phyloP scores from a whole-genome alignment of 1,284 basidiomycete genomes.

The Cryptococcus amylolentus region DNA sequence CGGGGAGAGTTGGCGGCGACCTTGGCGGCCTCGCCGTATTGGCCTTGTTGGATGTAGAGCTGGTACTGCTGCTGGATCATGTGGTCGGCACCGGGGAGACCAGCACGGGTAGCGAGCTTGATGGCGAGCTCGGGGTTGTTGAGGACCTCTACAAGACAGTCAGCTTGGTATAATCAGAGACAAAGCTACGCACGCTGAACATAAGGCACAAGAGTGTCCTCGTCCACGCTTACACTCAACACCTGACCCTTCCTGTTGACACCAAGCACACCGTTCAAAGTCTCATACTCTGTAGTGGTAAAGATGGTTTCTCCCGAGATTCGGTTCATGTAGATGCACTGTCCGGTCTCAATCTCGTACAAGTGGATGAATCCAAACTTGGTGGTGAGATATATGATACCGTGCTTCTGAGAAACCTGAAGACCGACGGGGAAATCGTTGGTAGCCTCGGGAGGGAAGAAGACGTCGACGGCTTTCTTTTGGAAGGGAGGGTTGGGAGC shows the following conservation, averaged over 20 bases:
- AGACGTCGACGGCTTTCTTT: slow-evolving; percentile 99
- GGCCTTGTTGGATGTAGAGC: slow-evolving; percentile 81
- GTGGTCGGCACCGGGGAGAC: slow-evolving; percentile 96
- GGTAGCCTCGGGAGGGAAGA: slow-evolving; percentile 96
- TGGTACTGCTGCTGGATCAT: slow-evolving; percentile 96
- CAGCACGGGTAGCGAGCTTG: slow-evolving; percentile 95
- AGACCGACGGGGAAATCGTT: slow-evolving; percentile 99
- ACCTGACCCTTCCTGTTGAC: slow-evolving; percentile 99
- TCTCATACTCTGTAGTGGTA: slow-evolving; percentile 94
- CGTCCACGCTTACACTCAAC: slow-evolving; percentile 93
- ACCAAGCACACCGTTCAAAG: slow-evolving; percentile 92
- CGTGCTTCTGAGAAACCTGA: slow-evolving; percentile 97
- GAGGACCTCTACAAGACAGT: slow-evolving; percentile 59
- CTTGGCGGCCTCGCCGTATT: slow-evolving; percentile 96
- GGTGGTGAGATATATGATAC: slow-evolving; percentile 95
- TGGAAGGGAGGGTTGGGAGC: slow-evolving; percentile 92
- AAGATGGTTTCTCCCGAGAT: slow-evolving; percentile 99
- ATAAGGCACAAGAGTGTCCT: slow-evolving; percentile 93
- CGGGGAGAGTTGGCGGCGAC: slow-evolving; percentile 96
- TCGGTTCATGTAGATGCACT: slow-evolving; percentile 99
- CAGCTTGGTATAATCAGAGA: slow-evolving; percentile 2
- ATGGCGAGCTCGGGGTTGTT: slow-evolving; percentile 98
- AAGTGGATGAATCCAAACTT: slow-evolving; percentile 99
- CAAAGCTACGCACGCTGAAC: slow-evolving; percentile 58
- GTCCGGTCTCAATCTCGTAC: slow-evolving; percentile 97